Evolutionary conservation across 169 alveolate genomes (phyloP), one percentile per base, ranked within the genome.

Genomic region (Plasmodium gaboni): DNA sequence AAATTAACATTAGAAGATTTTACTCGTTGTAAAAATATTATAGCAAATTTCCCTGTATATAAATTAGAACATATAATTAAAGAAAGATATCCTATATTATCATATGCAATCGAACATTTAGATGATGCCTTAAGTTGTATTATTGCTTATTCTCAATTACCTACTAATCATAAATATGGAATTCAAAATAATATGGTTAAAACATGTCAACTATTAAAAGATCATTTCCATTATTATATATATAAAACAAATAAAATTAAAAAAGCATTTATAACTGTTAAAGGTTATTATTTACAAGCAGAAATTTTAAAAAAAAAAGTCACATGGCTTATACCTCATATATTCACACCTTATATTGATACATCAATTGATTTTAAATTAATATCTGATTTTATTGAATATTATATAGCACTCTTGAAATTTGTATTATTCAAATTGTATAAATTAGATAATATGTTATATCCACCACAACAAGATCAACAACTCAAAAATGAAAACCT

Each of bases 281-380:
- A 99, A 95, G 99, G 99, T 24, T 98, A 98, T 85, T 99, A 98
- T 95, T 97, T 98, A 90, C 99, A 98, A 92, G 99, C 98, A 2
- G 98, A 97, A 90, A 96, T 99, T 38, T 94, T 95, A 42, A 91
- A 85, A 26, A 97, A 96, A 65, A 91, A 95, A 22, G 98, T 99
- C 60, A 98, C 99, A 1, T 99, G 99, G 99, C 92, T 99, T 32
- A 92, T 97, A 38, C 99, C 99, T 28, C 99, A 98, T 92, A 95
- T 96, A 78, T 98, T 97, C 93, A 94, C 99, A n/a, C 99, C 89
- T 0, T 78, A 78, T 44, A 26, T 78, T 19, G 74, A 64, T 12
- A 78, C 50, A 19, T 50, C 89, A 12, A 78, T 78, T 6, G 78
- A 78, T 38, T 78, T 78, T 46, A 19, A 55, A 70, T 97, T 98